Evolutionary conservation across 768 basidiomycete species (phyloP), one percentile per base, ranked within the genome.

Genomic region (Leccinum imitatum): DNA sequence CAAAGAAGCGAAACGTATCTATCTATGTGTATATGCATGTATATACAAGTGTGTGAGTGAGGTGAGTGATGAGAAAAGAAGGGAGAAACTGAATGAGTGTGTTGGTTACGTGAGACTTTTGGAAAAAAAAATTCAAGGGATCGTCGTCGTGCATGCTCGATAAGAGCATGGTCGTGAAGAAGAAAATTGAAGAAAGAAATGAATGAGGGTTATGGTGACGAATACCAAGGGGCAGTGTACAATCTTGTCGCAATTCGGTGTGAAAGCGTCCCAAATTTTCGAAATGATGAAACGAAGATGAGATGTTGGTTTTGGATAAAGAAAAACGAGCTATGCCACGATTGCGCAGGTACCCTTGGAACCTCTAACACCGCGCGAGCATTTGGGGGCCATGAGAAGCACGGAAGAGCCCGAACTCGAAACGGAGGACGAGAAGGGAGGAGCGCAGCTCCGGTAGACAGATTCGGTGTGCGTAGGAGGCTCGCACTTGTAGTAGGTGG

Each of bases 21-120:
- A 73, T 72, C 68, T 69, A 74, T 73, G 71, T 65, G 71, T 74
- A 73, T 74, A 67, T 73, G 68, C 67, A 71, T 71, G 73, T 74
- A 72, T 74, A 71, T 73, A 74, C 67, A 70, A 66, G 56, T 73
- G 70, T 68, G 72, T 68, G 72, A 71, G 71, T 64, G 66, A 64
- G 54, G 54, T 33, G 62, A 63, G 57, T 1, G 60, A 63, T 47
- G 62, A 59, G 59, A 59, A 61, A 50, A 11, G 57, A 31, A n/a
- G 31, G 35, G 27, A 31, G 46, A 25, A 23, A 4, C 53, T 59
- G 17, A 71, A 72, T 31, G 71, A 74, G 66, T 56, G 71, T 72
- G 68, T 53, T 61, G 23, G 66, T 65, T 58, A 53, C 56, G 59
- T 62, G 63, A 61, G 44, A 56, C 23, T 21, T 56, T 55, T 33